A percentile compares a stretch with the other conserved stretches of the same genome.
Evolutionary conservation across 331 rosid genomes (phyloP).

Genomic region (Dryas integrifolia): DNA sequence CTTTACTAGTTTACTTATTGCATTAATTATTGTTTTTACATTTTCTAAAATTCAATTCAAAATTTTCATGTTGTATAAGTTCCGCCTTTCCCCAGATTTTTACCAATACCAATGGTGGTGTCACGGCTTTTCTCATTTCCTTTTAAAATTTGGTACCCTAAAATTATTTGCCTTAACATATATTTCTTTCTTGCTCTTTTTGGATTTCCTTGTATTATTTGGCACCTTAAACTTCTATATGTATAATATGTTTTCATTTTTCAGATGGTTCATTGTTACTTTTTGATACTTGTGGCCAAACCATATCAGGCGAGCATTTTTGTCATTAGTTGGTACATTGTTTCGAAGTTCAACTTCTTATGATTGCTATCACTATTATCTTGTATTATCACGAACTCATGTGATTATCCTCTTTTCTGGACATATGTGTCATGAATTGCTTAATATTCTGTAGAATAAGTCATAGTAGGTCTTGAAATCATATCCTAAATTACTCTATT

Average conservation of each 20-base stretch:
- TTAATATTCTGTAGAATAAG: not conserved
- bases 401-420: not conserved
- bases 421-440: not conserved
- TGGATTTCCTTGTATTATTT: not conserved
- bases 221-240: too few species aligned
- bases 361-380: not conserved
- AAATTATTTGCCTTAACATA: too few species aligned
- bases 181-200: not conserved
- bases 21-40: too few species aligned
- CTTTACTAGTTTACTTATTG: too few species aligned
- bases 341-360: not conserved
- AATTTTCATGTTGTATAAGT: too few species aligned
- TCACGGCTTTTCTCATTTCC: too few species aligned
- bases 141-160: too few species aligned
- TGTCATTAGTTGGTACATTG: not conserved
- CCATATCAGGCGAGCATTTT: not conserved
- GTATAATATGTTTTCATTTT: too few species aligned
- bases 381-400: slow-evolving; percentile 1
- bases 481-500: not conserved
- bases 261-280: not conserved
- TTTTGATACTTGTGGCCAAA: not conserved
- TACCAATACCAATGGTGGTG: too few species aligned
- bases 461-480: not conserved
- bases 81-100: too few species aligned
- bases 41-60: too few species aligned